Conservation (phyloP, 2,329 filamentous ascomycete genomes). For the Penicillium hordei region DNA sequence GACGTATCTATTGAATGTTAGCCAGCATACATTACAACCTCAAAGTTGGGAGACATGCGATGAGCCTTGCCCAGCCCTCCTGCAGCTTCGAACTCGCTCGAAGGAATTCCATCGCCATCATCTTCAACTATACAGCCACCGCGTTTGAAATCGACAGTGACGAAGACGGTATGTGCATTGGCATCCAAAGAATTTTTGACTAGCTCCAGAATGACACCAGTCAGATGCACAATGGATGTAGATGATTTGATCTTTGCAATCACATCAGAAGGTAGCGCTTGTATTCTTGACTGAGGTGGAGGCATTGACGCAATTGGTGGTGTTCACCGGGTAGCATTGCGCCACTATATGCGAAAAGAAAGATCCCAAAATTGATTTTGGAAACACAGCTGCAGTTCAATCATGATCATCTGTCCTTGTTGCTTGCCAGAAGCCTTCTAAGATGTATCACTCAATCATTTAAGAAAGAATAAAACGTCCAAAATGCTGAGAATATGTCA, state of each 20-base stretch:
- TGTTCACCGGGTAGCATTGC: conserved; percentile 11
- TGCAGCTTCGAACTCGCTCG: conserved; percentile 66
- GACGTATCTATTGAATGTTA: conserved; percentile 67
- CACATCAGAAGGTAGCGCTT: conserved; percentile 67
- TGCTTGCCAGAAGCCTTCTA: not conserved
- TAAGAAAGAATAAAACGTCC: not conserved
- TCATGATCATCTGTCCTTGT: not conserved
- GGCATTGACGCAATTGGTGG: conserved; percentile 23
- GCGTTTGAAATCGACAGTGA: conserved; percentile 71
- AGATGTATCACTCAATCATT: not conserved
- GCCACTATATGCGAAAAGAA: not conserved
- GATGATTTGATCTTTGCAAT: conserved; percentile 82
- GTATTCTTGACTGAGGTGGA: conserved; percentile 50
- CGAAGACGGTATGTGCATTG: conserved; percentile 63
- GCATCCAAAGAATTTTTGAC: conserved; percentile 86
- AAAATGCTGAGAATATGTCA: not conserved
- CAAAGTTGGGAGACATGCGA: conserved; percentile 49
- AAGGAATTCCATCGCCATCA: conserved; percentile 74
- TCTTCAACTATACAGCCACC: conserved; percentile 82
- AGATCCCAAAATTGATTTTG: not conserved
- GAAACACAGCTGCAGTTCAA: not conserved
- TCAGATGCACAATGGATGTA: conserved; percentile 71
- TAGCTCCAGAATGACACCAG: conserved; percentile 68
- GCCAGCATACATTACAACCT: not conserved
- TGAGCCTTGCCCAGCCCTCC: conserved; percentile 73